phyloP scores from a whole-genome alignment of 192 early-diverging fungal species.

The Coemansia furcata region DNA sequence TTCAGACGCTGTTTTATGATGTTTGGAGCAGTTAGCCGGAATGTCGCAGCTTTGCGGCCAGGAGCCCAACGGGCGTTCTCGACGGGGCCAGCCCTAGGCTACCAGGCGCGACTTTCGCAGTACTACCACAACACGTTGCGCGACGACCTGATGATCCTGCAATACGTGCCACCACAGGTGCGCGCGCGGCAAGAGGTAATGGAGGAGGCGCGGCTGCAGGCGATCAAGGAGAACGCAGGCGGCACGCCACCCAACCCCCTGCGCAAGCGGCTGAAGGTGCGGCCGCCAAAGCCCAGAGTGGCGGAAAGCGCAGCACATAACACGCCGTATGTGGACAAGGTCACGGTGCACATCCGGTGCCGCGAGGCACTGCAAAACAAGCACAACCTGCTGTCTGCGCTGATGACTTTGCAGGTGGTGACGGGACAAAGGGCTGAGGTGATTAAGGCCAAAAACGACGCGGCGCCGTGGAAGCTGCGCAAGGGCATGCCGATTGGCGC shows the following conservation, averaged over 20 bases:
- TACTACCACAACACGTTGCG: conserved; percentile 71
- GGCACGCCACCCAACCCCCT: conserved; percentile 52
- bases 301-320: conserved; percentile 61
- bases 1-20: conserved; percentile 6
- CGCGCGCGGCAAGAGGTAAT: conserved; percentile 34
- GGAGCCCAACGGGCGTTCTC: conserved; percentile 20
- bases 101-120: conserved; percentile 65
- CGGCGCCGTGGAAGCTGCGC: conserved; percentile 83
- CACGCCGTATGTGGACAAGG: conserved; percentile 68
- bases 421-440: conserved; percentile 79
- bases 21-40: conserved; percentile 26
- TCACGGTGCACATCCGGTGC: conserved; percentile 83
- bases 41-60: conserved; percentile 7
- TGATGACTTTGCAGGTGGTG: conserved; percentile 89
- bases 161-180: conserved; percentile 65
- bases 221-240: conserved; percentile 18
- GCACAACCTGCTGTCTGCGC: conserved; percentile 80
- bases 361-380: conserved; percentile 86
- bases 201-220: conserved; percentile 32
- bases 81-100: conserved; percentile 16
- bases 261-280: conserved; percentile 42
- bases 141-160: conserved; percentile 72
- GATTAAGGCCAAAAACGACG: conserved; percentile 74
- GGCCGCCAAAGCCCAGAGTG: conserved; percentile 55
- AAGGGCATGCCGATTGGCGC: conserved; percentile 91